Evolutionary conservation across 148 eudicot genomes (phyloP), one percentile per base, ranked within the genome.

Genomic region (Rhododendron molle): DNA sequence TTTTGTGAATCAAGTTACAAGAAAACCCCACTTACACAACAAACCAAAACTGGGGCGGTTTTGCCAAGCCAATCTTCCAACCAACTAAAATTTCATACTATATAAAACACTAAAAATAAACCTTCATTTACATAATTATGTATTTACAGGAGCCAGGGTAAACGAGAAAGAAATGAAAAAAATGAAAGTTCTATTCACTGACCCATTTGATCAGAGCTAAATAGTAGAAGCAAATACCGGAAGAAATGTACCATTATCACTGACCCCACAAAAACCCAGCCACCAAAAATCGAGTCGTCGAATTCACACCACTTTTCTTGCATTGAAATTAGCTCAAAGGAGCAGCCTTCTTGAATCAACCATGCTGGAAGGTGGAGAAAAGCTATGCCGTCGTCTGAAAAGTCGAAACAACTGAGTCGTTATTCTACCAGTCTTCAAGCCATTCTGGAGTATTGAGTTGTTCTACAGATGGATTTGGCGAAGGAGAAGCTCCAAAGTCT

Each of bases 401-500:
- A 54, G 30, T 5, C 6, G 32, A 72, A 32, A 7, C 69, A 52
- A 50, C 38, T 30, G 72, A 10, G 85, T 30, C 34, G 34, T 38
- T 40, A 5, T 32, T 62, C 85, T 92, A 97, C 99, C 99, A 97
- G 85, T 95, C 98, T 88, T 97, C 93, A 38, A 97, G 98, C 99
- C 99, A 95, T 85, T 93, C 95, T 30, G 91, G 88, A 43, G 94
- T 83, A 89, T 92, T 88, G 78, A 92, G 94, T 62, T 93, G 93
- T 79, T 90, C 91, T 26, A 74, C 23, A 69, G 86, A 89, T 65
- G 62, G 87, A 40, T 62, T 77, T 28, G 96, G 91, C 46, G 95
- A 93, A 86, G 87, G 83, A 30, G 89, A 81, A 60, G 87, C 58
- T 76, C 90, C 87, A 44, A 30, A 78, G 46, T 95, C 98, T 8